Evolutionary conservation across 1,139 yeast species (phyloP), one percentile per base, ranked within the genome.

Genomic region (Yamadazyma songkhlaensis): DNA sequence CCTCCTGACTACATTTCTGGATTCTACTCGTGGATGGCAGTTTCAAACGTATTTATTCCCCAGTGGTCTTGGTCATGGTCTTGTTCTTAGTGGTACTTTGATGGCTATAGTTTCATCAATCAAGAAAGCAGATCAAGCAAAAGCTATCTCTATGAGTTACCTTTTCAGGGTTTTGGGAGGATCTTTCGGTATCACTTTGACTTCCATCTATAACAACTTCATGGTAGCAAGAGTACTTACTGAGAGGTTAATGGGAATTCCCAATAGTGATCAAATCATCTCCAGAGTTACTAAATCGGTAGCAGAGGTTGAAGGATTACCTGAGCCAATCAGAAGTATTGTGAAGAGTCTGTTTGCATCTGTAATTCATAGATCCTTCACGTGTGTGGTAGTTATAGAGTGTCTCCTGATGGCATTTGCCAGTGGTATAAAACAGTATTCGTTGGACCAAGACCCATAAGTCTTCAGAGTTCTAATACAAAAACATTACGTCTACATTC

Each of bases 101-200:
- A 32, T 39, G 31, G 40, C 40, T 13, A 29, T 33, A 9, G 36
- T 36, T 8, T 29, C 40, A 6, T 31, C 37, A 3, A 29, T 39
- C 11, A 13, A n/a, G 9, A 22, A 25, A 22, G 22, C 32, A 25
- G 29, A 38, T 15, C 35, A 30, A 36, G 41, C 41, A 2, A 38
- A 32, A 15, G 39, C 41, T 3, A 38, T 35, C 8, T 38, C 41
- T 5, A 38, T 36, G 37, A 36, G 39, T 36, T 38, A 38, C 20
- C 32, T 38, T 12, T 36, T 38, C 23, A 31, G 41, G 22, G 37
- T 36, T 8, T 11, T 38, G 3, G 41, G 41, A 15, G 29, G 39
- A n/a, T 29, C 39, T 4, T 38, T 36, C 25, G 41, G 41, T 15
- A 21, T 38, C 6, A 28, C 41, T 2, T n/a, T 32, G 2, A 31